Evolutionary conservation across 768 basidiomycete genomes (phyloP).

Genomic region (Cantharellus cinnabarinus): DNA sequence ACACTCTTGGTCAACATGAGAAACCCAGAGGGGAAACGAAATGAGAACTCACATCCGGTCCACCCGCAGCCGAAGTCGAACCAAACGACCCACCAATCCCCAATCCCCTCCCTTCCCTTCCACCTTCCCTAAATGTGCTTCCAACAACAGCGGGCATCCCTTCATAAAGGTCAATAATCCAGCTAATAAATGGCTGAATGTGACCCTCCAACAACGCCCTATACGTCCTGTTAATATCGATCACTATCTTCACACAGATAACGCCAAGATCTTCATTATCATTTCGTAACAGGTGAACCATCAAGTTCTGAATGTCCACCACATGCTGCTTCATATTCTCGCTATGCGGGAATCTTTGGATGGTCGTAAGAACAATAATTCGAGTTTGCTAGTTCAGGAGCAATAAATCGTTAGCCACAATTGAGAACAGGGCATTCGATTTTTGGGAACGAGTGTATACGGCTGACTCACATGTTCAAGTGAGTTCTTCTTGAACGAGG

Average conservation of each 20-base stretch:
- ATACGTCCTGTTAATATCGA: constrained; percentile 70
- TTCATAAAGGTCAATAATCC: constrained; percentile 58
- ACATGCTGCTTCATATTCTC: constrained; percentile 59
- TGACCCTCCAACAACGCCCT: constrained; percentile 51
- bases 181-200: constrained; percentile 55
- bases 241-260: constrained; percentile 73
- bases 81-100: too few species aligned
- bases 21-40: too few species aligned
- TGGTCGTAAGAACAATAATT: constrained; percentile 66
- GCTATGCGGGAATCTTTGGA: constrained; percentile 67
- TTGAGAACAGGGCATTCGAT: constrained; percentile 1
- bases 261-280: constrained; percentile 96
- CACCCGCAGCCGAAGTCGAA: too few species aligned
- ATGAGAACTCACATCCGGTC: too few species aligned
- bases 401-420: not conserved
- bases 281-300: constrained; percentile 62
- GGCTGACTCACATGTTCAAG: constrained; percentile 15
- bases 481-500: constrained; percentile 24
- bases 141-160: constrained; percentile 55
- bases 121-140: constrained; percentile 43
- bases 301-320: constrained; percentile 46
- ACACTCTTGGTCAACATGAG: too few species aligned
- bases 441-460: not conserved
- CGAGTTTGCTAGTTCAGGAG: constrained; percentile 19
- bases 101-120: too few species aligned